Conservation (phyloP, 441 rosid genomes). For the Jatropha multifida region DNA sequence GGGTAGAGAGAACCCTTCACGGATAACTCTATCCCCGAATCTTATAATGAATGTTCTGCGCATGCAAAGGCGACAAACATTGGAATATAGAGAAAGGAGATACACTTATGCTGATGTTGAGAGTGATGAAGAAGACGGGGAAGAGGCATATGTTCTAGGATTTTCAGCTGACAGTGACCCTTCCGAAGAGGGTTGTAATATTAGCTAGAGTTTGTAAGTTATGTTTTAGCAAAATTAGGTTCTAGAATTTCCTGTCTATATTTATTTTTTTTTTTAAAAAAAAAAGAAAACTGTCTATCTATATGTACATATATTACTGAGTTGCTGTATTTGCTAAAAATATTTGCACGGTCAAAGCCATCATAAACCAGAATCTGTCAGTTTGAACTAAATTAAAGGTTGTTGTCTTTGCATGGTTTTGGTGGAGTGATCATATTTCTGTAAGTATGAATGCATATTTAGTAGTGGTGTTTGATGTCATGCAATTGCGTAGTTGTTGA, state of each 20-base stretch:
- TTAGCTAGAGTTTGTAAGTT: slow-evolving; percentile 39
- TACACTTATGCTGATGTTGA: slow-evolving; percentile 36
- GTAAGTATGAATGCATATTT: too few species aligned
- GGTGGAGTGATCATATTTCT: too few species aligned
- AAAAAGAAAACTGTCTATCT: too few species aligned
- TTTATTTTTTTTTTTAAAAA: neutral
- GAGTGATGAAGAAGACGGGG: slow-evolving; percentile 42
- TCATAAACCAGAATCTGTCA: too few species aligned
- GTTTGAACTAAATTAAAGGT: too few species aligned
- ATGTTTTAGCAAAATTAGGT: neutral
- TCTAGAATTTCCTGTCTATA: neutral
- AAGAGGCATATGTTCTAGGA: slow-evolving; percentile 29
- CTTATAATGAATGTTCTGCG: slow-evolving; percentile 65
- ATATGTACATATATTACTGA: neutral
- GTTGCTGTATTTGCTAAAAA: neutral
- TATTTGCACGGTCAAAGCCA: neutral
- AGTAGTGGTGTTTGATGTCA: too few species aligned
- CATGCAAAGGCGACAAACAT: slow-evolving; percentile 60
- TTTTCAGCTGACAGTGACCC: slow-evolving; percentile 29
- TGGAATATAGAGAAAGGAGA: slow-evolving; percentile 53
- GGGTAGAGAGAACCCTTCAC: slow-evolving; percentile 57
- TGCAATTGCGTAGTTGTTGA: too few species aligned
- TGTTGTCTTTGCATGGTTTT: too few species aligned
- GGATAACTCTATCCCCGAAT: slow-evolving; percentile 47
- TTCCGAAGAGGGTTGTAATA: slow-evolving; percentile 42